Evolutionary conservation across 495 filamentous ascomycete species (phyloP), one percentile per base, ranked within the genome.

Genomic region (Aspergillus ellipticus): DNA sequence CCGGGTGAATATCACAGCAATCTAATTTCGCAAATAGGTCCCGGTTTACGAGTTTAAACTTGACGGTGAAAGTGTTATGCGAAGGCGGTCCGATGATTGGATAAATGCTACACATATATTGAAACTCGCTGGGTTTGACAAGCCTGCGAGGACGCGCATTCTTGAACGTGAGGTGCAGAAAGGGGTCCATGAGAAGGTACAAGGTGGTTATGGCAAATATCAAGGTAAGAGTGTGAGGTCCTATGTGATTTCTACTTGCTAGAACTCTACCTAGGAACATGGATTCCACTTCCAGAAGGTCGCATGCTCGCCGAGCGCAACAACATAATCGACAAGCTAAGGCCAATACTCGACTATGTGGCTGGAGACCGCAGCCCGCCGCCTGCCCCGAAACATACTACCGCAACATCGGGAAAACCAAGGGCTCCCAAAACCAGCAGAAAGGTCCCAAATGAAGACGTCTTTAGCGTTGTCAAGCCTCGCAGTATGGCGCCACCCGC

Each of bases 181-280:
- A 69, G 93, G 92, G 9, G 78, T 86, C 8, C 94, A 98, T 72
- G 93, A 97, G 72, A 98, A 98, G 73, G 89, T 98, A 3, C 94
- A 98, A 65, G 94, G 94, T 57, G 94, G 94, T 20, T 98, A 97
- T 71, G 94, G 94, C 51, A 98, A 97, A 82, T 98, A 97, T 62
- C 94, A 98, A 76, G 92, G 92, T 89, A 60, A 42, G 42, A 31
- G 50, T 15, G 26, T 24, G 16, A 46, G 16, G 24, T 43, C 24
- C 35, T 39, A 60, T 60, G 39, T 43, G 21, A 49, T 20, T 21
- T 48, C 21, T 11, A 43, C 24, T 22, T 58, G 19, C 63, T 67
- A 54, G 72, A 26, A 51, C 48, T 56, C 11, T 10, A 9, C 26
- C 22, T 49, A 94, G 92, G 93, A 55, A 98, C 94, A 41, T 98